Evolutionary conservation across 306 rosid genomes (phyloP), one percentile per base, ranked within the genome.

Genomic region (Fragaria vesca): DNA sequence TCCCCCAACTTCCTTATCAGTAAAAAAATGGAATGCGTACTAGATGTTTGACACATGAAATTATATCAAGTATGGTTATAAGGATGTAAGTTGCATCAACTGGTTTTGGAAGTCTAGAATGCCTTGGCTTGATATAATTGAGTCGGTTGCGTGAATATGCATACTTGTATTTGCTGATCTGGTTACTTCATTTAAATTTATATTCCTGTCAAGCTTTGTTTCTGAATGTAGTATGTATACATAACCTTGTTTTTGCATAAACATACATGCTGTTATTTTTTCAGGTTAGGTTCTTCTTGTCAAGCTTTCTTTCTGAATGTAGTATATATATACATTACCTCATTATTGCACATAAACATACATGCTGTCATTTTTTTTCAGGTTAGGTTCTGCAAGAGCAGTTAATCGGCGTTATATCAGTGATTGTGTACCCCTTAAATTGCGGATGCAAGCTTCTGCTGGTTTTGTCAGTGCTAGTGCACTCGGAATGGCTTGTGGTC

Each of bases 381-480:
- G 90, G 80, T 73, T 87, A 72, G 90, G 90, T 69, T 87, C 90
- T 20, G 90, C 87, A 68, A 81, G 90, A 79, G 88, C 90, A 13
- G 80, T 86, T 62, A 86, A 86, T 73, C 65, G 90, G 76, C 86
- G 90, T 66, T 86, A 86, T 48, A 86, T 86, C 63, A 86, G 87
- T 13, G 90, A 86, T 28, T 86, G 90, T 36, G 90, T 87, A 43
- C 90, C 90, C 2, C 72, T 48, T 5, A 87, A 81, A 55, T 30
- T 79, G 51, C 78, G 90, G 73, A 81, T 87, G 90, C 84, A 84
- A 46, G 90, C 90, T 43, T 87, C 90, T 18, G 88, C 84, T 38
- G 90, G 84, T 78, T 93, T 93, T 85, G 98, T 93, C 11, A 91
- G 97, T 77, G 96, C 98, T 46, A 87, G 96, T 62, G 98, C 97